phyloP scores from a whole-genome alignment of 257 asterid genomes.

The Penstemon newberryi region DNA sequence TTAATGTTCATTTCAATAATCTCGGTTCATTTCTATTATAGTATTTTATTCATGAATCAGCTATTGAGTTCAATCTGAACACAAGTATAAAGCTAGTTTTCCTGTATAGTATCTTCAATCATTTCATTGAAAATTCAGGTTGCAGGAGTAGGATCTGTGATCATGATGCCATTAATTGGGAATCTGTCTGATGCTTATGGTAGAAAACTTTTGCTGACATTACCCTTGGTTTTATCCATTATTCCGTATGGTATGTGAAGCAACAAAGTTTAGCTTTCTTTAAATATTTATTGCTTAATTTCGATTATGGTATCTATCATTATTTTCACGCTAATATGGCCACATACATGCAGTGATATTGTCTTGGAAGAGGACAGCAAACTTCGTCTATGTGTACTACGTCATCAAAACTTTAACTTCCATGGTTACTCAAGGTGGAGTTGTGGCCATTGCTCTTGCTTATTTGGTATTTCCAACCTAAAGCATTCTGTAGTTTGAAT shows the following conservation, averaged over 20 bases:
- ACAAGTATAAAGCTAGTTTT: background rate
- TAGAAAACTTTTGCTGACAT: slow-evolving; percentile 45
- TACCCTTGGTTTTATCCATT: slow-evolving; percentile 47
- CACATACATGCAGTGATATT: slow-evolving; percentile 38
- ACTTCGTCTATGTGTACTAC: slow-evolving; percentile 49
- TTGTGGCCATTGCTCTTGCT: slow-evolving; percentile 51
- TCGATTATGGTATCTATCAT: background rate
- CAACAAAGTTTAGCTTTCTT: background rate
- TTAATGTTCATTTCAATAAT: no score
- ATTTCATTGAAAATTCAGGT: slow-evolving; percentile 32
- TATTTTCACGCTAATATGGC: slow-evolving; percentile 8
- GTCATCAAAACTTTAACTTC: slow-evolving; percentile 46
- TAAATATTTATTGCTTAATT: background rate
- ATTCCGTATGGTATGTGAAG: slow-evolving; percentile 40
- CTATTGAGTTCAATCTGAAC: no score
- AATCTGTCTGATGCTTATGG: slow-evolving; percentile 62
- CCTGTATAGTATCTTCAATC: background rate
- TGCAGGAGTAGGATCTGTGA: slow-evolving; percentile 51
- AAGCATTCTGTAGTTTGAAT: slow-evolving; percentile 5
- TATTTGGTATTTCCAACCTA: slow-evolving; percentile 42
- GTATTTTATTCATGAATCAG: no score
- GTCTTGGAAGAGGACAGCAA: slow-evolving; percentile 48
- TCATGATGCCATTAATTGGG: slow-evolving; percentile 62
- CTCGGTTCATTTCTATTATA: no score
- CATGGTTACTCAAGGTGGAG: slow-evolving; percentile 54